Base-by-base conservation (phyloP, 192 early-diverging fungal genomes). In the Linnemannia schmuckeri region DNA sequence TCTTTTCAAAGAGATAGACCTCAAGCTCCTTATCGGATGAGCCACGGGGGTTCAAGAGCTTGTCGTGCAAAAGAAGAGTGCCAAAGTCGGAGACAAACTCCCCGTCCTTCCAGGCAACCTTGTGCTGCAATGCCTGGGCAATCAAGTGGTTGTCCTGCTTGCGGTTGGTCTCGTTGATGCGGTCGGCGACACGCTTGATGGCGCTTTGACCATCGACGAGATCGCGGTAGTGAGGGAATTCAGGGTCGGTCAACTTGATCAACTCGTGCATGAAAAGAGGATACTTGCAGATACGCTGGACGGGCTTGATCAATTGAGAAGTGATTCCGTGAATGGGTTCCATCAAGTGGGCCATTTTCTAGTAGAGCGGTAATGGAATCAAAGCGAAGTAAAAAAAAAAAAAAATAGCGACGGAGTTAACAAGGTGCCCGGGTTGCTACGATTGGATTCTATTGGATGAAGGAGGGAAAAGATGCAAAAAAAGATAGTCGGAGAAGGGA, bases 271-370 rank as follows among this genome's bases (percentile, higher is more conserved):
- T 89, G 27, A 99, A 92, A 74, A 99, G 89, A 54, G 98, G 98
- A 90, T 99, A 99, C 91, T 98, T 98, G 92, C 98, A 98, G 76
- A 99, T 96, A 70, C 99, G 94, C 89, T 99, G 99, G 12, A 99
- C 93, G 4, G 99, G 99, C 82, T 99, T 98, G 90, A 99, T 99
- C 72, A 99, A 92, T 90, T 96, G 95, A 9, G 95, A 96, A 27
- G 96, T 96, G 78, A 99, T 88, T 88, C 95, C 96, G 76, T 97
- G 95, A 74, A 92, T 93, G 33, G 97, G 97, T 68, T 98, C 96
- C 77, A 95, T 96, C 78, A 94, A 90, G 82, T 93, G 91, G 38
- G 89, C 87, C 78, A 94, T 83, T 78, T 90, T 92, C 90, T 91
- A 91, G 35, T n/a, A 33, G 10, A 40, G 38, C 80, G 40, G 44